phyloP scores from a whole-genome alignment of 768 basidiomycete genomes.

The Leucogyrophana mollusca region DNA sequence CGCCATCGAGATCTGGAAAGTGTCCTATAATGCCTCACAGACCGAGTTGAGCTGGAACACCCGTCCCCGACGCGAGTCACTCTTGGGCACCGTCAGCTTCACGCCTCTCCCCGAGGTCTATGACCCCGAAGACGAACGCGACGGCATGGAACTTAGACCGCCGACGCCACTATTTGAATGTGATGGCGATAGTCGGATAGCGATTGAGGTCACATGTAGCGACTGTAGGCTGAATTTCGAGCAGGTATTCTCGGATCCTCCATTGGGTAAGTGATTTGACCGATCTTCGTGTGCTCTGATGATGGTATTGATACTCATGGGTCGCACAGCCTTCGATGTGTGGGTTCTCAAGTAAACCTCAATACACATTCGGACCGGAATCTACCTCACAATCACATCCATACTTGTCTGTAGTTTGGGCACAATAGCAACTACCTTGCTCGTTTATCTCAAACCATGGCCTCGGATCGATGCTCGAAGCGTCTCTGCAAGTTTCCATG shows the following conservation, averaged over 20 bases:
- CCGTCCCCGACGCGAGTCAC: slow-evolving; percentile 11
- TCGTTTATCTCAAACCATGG: no score
- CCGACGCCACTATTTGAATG: slow-evolving; percentile 11
- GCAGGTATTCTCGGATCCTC: slow-evolving; percentile 16
- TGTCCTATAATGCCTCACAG: slow-evolving; percentile 6
- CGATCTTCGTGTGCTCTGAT: background rate
- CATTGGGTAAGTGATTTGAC: slow-evolving; percentile 11
- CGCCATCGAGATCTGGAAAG: slow-evolving; percentile 18
- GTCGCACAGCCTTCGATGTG: no score
- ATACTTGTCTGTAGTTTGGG: no score
- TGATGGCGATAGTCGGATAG: slow-evolving; percentile 4
- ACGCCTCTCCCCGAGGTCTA: slow-evolving; percentile 5
- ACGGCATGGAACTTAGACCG: slow-evolving; percentile 7
- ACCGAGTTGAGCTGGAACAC: slow-evolving; percentile 15
- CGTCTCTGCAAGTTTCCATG: no score
- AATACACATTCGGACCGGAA: no score
- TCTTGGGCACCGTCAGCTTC: slow-evolving; percentile 14
- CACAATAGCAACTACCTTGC: no score
- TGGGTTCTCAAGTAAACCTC: no score
- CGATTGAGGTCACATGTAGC: slow-evolving; percentile 14
- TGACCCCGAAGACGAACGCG: background rate
- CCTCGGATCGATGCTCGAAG: no score
- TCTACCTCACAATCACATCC: no score
- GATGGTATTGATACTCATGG: no score
- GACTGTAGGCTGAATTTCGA: slow-evolving; percentile 15